phyloP scores from a whole-genome alignment of 805 yeast genomes.

The Cyberlindnera maclurae region DNA sequence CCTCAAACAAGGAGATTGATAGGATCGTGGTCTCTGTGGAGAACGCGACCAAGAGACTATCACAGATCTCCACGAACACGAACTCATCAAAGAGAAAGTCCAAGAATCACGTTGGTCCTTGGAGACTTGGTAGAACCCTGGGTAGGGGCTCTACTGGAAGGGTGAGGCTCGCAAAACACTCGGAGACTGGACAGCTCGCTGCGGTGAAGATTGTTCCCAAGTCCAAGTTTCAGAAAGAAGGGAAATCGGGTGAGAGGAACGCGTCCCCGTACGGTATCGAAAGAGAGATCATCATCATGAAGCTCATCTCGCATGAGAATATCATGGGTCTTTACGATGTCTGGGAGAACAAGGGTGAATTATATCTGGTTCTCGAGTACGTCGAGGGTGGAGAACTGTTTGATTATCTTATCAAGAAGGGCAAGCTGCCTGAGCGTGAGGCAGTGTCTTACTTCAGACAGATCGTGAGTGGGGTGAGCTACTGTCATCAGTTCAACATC shows the following conservation, averaged over 20 bases:
- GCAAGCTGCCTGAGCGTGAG: slow-evolving; percentile 81
- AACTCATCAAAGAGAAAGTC: slow-evolving; percentile 25
- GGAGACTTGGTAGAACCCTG: slow-evolving; percentile 91
- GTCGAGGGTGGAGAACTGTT: slow-evolving; percentile 97
- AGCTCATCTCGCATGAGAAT: slow-evolving; percentile 68
- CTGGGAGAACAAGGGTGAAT: slow-evolving; percentile 79
- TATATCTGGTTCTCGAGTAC: slow-evolving; percentile 86
- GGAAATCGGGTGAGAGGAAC: slow-evolving; percentile 39
- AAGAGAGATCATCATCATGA: slow-evolving; percentile 81
- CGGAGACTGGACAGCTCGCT: slow-evolving; percentile 78
- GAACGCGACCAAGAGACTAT: slow-evolving; percentile 24
- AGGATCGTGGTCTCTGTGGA: slow-evolving; percentile 25
- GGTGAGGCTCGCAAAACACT: slow-evolving; percentile 85
- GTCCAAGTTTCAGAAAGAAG: slow-evolving; percentile 46
- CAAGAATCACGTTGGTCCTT: slow-evolving; percentile 64
- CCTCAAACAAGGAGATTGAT: slow-evolving; percentile 18
- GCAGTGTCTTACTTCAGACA: slow-evolving; percentile 87
- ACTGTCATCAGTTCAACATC: slow-evolving; percentile 80
- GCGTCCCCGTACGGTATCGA: slow-evolving; percentile 74
- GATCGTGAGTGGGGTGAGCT: slow-evolving; percentile 73
- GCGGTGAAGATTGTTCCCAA: slow-evolving; percentile 97
- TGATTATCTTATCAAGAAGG: slow-evolving; percentile 83
- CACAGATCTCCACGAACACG: slow-evolving; percentile 24
- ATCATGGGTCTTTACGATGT: slow-evolving; percentile 76
- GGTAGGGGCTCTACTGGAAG: slow-evolving; percentile 98